Percentiles rank a stretch among this genome's conserved stretches.
Conservation (phyloP, 345 rosid species). For the Moringa oleifera region DNA sequence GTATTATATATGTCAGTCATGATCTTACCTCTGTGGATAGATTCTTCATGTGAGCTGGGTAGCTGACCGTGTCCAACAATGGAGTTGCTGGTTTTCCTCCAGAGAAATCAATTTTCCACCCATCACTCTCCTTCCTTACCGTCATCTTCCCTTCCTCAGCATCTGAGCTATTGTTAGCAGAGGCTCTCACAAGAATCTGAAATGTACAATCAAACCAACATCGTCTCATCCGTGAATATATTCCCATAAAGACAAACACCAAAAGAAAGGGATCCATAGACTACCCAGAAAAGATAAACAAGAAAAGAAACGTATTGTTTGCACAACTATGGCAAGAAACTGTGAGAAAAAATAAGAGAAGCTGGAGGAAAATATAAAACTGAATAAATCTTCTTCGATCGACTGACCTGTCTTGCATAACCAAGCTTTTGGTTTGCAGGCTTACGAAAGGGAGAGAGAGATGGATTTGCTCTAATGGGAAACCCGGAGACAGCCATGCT, state of each 20-base stretch:
- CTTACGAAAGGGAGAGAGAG: slow-evolving; percentile 17
- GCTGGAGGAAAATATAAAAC: background rate
- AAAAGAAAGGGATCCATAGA: background rate
- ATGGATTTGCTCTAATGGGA: slow-evolving; percentile 17
- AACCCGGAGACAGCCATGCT: slow-evolving; percentile 35
- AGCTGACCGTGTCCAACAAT: slow-evolving; percentile 62
- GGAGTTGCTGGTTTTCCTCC: slow-evolving; percentile 58
- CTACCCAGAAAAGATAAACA: background rate
- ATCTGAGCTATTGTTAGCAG: slow-evolving; percentile 24
- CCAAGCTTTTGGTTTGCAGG: slow-evolving; percentile 14
- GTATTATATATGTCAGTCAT: too few species aligned
- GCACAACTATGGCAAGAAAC: background rate
- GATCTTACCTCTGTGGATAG: slow-evolving; percentile 42
- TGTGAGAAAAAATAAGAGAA: too few species aligned
- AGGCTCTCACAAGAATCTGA: slow-evolving; percentile 42
- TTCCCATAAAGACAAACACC: background rate
- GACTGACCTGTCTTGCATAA: slow-evolving; percentile 27
- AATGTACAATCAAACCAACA: slow-evolving; percentile 13
- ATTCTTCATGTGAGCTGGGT: slow-evolving; percentile 76
- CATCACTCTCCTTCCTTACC: slow-evolving; percentile 30
- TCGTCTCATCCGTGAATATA: background rate
- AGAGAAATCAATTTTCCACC: slow-evolving; percentile 41
- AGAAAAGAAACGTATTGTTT: too few species aligned
- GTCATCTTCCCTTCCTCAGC: slow-evolving; percentile 30
- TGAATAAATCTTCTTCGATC: background rate